Evolutionary conservation across 192 early-diverging fungal genomes (phyloP).

Genomic region (Entomortierella lignicola): DNA sequence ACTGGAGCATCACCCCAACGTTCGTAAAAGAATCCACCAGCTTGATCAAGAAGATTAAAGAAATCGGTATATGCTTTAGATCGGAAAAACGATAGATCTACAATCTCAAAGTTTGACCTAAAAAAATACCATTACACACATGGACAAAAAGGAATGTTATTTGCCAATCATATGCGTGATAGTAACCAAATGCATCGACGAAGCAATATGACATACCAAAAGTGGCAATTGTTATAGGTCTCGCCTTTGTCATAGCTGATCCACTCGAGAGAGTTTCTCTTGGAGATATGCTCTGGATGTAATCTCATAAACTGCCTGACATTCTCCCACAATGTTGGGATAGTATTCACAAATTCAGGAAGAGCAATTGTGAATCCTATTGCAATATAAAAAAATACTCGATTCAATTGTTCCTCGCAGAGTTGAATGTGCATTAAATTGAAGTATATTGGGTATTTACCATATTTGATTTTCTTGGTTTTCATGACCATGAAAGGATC

Average conservation of each 20-base stretch:
- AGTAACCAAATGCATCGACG: background rate
- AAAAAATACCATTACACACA: slow-evolving; percentile 66
- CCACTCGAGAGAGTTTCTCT: slow-evolving; percentile 67
- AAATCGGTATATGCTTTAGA: slow-evolving; percentile 73
- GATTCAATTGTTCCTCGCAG: no score
- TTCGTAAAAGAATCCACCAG: slow-evolving; percentile 92
- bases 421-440: no score
- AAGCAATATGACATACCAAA: slow-evolving; percentile 59
- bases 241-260: slow-evolving; percentile 66
- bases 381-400: no score
- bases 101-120: slow-evolving; percentile 94
- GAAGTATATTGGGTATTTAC: slow-evolving; percentile 26
- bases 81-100: slow-evolving; percentile 75
- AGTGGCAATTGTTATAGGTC: slow-evolving; percentile 76
- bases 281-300: slow-evolving; percentile 63
- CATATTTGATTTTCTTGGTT: slow-evolving; percentile 78
- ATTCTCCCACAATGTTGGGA: slow-evolving; percentile 80
- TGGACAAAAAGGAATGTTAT: background rate
- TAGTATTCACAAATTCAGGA: slow-evolving; percentile 71
- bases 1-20: slow-evolving; percentile 82
- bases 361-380: slow-evolving; percentile 72
- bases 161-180: background rate
- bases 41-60: slow-evolving; percentile 74
- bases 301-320: slow-evolving; percentile 64
- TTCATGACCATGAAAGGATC: slow-evolving; percentile 86